These are phyloP conservation scores for Passiflora organensis DNA, from an alignment of 345 rosid genomes.

Conservation along the genomic window DNA sequence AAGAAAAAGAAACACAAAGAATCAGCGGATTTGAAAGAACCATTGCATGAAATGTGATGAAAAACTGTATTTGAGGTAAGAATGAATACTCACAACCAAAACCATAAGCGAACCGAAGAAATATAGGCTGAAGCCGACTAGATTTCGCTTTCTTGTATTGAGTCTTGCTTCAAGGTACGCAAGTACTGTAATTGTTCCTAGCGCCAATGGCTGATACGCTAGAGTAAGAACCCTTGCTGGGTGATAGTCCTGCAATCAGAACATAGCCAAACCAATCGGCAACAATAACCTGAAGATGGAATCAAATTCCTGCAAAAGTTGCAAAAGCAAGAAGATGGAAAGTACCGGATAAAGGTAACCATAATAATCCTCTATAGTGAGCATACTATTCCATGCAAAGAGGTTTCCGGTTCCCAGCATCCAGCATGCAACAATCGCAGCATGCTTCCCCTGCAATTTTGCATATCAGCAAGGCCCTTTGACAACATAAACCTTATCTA, in stretches of 20 bases:
- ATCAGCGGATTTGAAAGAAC: too few species aligned
- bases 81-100: constrained; percentile 50
- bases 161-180: constrained; percentile 61
- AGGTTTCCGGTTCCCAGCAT: constrained; percentile 78
- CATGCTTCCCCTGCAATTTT: constrained; percentile 49
- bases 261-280: constrained; percentile 3
- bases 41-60: too few species aligned
- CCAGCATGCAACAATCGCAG: constrained; percentile 69
- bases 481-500: neutral
- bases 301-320: neutral
- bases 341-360: constrained; percentile 57
- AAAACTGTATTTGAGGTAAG: too few species aligned
- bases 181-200: constrained; percentile 49
- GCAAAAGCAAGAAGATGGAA: neutral
- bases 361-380: constrained; percentile 72
- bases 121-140: constrained; percentile 63
- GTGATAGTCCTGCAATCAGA: constrained; percentile 55
- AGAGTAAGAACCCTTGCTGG: constrained; percentile 72
- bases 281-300: neutral
- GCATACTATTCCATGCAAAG: constrained; percentile 79
- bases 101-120: constrained; percentile 49
- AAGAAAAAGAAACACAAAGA: neutral
- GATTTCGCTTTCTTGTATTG: constrained; percentile 57
- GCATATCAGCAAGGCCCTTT: neutral
- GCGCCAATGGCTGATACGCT: constrained; percentile 73